phyloP scores from a whole-genome alignment of 2,329 filamentous ascomycete species.

The Coniochaeta ligniaria region DNA sequence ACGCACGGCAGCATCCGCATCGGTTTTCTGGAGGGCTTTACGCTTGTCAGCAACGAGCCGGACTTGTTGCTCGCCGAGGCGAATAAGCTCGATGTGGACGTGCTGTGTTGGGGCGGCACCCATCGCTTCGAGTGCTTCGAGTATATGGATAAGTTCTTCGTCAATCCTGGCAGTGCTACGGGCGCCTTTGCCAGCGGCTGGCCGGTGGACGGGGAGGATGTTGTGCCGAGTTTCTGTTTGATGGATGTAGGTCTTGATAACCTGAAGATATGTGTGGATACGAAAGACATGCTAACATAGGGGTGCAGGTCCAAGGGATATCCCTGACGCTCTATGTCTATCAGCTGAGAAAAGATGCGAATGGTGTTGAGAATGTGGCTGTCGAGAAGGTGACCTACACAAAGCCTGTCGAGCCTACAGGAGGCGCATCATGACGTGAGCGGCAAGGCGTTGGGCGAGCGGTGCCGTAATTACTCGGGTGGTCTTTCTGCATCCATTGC shows the following conservation, averaged over 20 bases:
- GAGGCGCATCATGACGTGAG: slow-evolving; percentile 32
- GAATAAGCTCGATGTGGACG: slow-evolving; percentile 61
- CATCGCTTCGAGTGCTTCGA: slow-evolving; percentile 65
- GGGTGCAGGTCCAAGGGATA: slow-evolving; percentile 84
- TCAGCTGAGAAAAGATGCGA: slow-evolving; percentile 69
- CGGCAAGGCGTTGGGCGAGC: slow-evolving; percentile 2
- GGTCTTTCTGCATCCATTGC: not conserved
- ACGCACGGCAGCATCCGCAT: slow-evolving; percentile 59
- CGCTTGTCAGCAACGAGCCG: slow-evolving; percentile 58
- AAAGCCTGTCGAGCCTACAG: slow-evolving; percentile 59
- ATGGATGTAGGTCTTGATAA: slow-evolving; percentile 76
- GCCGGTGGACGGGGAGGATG: slow-evolving; percentile 58
- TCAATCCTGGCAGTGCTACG: slow-evolving; percentile 61
- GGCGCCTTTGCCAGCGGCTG: slow-evolving; percentile 55
- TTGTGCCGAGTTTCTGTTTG: slow-evolving; percentile 85
- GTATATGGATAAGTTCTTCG: slow-evolving; percentile 69
- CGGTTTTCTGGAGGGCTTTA: slow-evolving; percentile 63
- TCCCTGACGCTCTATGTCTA: slow-evolving; percentile 95
- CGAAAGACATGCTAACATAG: not conserved
- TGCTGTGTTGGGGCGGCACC: slow-evolving; percentile 62
- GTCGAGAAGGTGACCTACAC: slow-evolving; percentile 85
- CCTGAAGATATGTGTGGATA: not conserved
- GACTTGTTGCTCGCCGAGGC: slow-evolving; percentile 61
- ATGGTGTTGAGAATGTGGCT: slow-evolving; percentile 70
- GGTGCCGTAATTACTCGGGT: not conserved